Conservation (phyloP, 176 grass and related monocot species). For the Bolboschoenus planiculmis region DNA sequence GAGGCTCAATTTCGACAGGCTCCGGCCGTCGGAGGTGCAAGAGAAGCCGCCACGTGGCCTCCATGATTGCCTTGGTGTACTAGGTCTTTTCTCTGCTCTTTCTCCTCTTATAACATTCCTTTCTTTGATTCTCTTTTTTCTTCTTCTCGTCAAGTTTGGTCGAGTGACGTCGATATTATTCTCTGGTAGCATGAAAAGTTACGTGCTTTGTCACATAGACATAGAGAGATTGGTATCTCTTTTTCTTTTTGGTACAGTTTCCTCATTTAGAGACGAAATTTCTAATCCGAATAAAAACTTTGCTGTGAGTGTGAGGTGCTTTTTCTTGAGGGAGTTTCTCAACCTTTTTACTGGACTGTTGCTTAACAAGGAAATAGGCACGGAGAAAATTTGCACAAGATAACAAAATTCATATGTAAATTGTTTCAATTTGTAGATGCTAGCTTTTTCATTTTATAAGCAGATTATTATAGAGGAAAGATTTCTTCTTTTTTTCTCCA, state of each 20-base stretch:
- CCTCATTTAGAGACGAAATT: neutral
- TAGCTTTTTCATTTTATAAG: neutral
- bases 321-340: neutral
- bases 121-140: neutral
- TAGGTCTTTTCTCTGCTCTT: constrained; percentile 33
- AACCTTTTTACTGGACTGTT: neutral
- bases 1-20: constrained; percentile 56
- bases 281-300: neutral
- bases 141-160: neutral
- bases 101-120: neutral
- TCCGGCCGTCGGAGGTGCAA: constrained; percentile 33
- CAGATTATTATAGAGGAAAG: neutral
- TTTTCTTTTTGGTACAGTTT: neutral
- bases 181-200: neutral
- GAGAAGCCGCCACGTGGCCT: constrained; percentile 38
- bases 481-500: neutral
- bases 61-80: constrained; percentile 56
- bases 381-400: neutral
- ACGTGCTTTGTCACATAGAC: neutral
- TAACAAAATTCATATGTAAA: neutral
- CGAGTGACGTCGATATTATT: neutral
- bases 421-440: neutral
- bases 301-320: neutral
- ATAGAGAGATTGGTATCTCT: neutral
- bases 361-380: neutral